Percentiles rank a stretch among this genome's conserved stretches.
These are phyloP conservation scores for Acanthamoeba sp. DNA, from an alignment of 208 protist genomes.

Conservation along the genomic window DNA sequence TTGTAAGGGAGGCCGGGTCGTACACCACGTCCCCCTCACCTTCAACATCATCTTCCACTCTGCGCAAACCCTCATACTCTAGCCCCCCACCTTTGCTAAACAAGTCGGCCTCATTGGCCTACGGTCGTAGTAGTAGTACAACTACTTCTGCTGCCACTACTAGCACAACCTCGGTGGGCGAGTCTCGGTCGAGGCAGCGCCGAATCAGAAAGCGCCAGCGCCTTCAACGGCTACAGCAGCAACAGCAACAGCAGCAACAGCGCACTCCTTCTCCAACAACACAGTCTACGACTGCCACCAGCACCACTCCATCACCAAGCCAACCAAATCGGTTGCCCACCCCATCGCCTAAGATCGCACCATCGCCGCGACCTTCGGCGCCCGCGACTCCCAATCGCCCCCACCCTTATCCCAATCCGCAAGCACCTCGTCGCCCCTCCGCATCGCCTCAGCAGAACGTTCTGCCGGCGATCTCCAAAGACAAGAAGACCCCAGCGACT, in stretches of 20 bases:
- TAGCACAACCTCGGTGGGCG: background rate
- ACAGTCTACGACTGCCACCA: background rate
- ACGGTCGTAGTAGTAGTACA: no score
- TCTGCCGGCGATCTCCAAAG: no score
- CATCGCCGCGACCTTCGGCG: no score
- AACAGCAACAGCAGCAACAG: background rate
- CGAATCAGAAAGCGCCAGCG: background rate
- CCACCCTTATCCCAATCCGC: no score
- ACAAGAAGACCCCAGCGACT: no score
- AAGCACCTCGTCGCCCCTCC: no score
- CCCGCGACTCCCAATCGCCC: no score
- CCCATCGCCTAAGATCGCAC: no score
- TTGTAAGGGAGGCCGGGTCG: background rate
- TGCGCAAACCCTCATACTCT: background rate
- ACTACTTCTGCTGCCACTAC: background rate
- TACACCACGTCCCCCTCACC: background rate
- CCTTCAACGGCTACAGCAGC: constrained; percentile 14
- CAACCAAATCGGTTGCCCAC: no score
- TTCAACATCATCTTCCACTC: background rate
- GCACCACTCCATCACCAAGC: background rate
- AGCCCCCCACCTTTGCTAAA: no score
- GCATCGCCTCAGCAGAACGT: background rate
- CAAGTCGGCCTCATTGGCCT: no score
- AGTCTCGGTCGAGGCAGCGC: background rate
- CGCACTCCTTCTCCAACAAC: background rate